Evolutionary conservation across 495 filamentous ascomycete species (phyloP), one percentile per base, ranked within the genome.

Genomic region (Chlorociboria aeruginascens): DNA sequence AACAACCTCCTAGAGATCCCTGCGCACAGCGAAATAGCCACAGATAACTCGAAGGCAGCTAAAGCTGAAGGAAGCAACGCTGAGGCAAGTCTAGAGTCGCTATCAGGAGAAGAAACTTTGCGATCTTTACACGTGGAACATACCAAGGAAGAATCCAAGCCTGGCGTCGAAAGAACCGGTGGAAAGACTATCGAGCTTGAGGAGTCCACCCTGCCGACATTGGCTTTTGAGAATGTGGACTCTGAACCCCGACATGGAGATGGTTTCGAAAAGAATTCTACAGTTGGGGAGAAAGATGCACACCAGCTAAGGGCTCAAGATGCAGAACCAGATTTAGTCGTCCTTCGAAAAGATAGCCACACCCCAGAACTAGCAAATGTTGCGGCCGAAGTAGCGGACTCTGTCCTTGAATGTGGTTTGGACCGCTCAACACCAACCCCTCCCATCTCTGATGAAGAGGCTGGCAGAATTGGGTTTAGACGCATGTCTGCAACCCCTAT

Each of bases 1-100:
- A 82, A 82, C 63, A 80, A 80, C 55, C 51, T 77, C 17, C 50
- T 82, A 41, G 57, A 67, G 25, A 56, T 74, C 3, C 66, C 64
- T n/a, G 40, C 20, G 20, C 4, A 25, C 20, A 25, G 20, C 20
- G 4, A 35, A 3, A 36, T 37, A 8, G 32, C 32, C 11, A 10
- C 38, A 13, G 38, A 40, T 3, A 10, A 13, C 20, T 20, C 9
- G 16, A 12, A n/a, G 16, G 29, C 32, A 14, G 2, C 39, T 28
- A 7, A 10, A 25, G 17, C 17, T 28, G 40, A 29, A 43, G 40
- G 6, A 29, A 32, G 14, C 12, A 43, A 43, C 2, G 8, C 17
- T 1, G 29, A 20, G 40, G 20, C 1, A 37, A 25, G 2, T 25
- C 20, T 4, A 25, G 20, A 25, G 20, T 25, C 20, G 20, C 20